phyloP scores from a whole-genome alignment of 2,329 filamentous ascomycete species.

The Verticillium tricorpus region DNA sequence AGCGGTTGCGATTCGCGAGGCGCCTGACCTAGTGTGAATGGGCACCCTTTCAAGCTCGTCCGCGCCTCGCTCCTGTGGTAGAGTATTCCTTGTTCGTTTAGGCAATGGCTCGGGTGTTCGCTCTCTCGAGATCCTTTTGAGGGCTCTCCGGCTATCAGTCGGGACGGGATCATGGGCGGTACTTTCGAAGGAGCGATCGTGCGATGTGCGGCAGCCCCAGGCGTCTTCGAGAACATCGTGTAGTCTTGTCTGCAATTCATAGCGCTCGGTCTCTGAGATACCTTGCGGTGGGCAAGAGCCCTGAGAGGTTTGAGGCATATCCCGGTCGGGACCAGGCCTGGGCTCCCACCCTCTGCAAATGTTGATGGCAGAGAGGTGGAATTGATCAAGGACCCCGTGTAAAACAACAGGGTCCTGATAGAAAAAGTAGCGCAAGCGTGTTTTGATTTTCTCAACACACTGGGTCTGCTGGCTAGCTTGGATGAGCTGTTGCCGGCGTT shows the following conservation, averaged over 20 bases:
- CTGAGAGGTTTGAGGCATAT: neutral
- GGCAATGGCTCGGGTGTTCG: neutral
- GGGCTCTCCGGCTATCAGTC: neutral
- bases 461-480: slow-evolving; percentile 1
- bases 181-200: neutral
- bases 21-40: neutral
- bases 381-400: slow-evolving; percentile 1
- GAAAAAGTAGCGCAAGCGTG: slow-evolving; percentile 2
- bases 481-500: neutral
- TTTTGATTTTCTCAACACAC: neutral
- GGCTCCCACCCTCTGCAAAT: slow-evolving; percentile 4
- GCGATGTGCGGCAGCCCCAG: neutral
- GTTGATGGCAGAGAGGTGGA: slow-evolving; percentile 4
- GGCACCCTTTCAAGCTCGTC: neutral
- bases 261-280: neutral
- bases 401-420: neutral
- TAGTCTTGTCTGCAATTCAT: slow-evolving; percentile 4
- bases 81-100: slow-evolving; percentile 1
- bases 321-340: neutral
- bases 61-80: neutral
- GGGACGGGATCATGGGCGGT: neutral
- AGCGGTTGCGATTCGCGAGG: neutral
- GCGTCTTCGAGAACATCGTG: neutral
- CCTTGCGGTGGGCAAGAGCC: neutral
- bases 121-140: slow-evolving; percentile 2